Base-by-base conservation (phyloP, 2,329 filamentous ascomycete genomes). In the Calonectria fujianensis region DNA sequence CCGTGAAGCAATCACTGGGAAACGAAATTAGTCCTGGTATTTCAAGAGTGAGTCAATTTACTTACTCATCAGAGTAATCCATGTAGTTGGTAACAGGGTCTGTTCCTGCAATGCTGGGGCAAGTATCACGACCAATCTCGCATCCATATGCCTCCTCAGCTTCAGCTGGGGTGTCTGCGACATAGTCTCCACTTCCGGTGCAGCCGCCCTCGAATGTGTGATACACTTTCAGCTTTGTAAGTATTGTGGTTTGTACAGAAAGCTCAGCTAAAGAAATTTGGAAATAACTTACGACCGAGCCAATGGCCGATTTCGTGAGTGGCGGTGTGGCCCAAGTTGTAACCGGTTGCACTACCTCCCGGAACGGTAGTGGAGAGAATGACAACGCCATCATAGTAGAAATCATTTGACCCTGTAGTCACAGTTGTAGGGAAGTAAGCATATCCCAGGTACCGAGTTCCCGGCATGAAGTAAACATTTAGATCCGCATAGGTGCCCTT, bases 401-500 rank as follows among this genome's bases (percentile, higher is more conserved):
- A 86, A 0, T 48, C 64, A 4, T 27, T 10, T 3, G 75, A 78
- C 1, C 73, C 75, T 0, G 77, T 48, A 2, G 71, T 76, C 1
- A 77, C 72, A 45, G 82, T 73, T 31, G 75, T 80, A 10, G 88
- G 87, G 82, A 87, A 88, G 80, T 86, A 86, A 83, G 87, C 88
- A 80, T 87, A 88, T n/a, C 88, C 88, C 1, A 79, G 78, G 63
- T 77, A 78, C 0, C 50, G 45, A 20, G 32, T 48, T 4, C 78
- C 77, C 0, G 76, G 75, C 45, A 77, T 32, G 57, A 85, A 83
- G 72, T 87, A 85, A 50, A 87, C 78, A 77, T 82, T 85, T 9
- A 85, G 82, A n/a, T 80, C 80, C 31, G 74, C 75, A 81, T 89
- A 89, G 72, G 83, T 83, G 61, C 88, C 88, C 81, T 86, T 84